Conservation (phyloP, 1,284 basidiomycete species). For the Neonothopanus nambi region DNA sequence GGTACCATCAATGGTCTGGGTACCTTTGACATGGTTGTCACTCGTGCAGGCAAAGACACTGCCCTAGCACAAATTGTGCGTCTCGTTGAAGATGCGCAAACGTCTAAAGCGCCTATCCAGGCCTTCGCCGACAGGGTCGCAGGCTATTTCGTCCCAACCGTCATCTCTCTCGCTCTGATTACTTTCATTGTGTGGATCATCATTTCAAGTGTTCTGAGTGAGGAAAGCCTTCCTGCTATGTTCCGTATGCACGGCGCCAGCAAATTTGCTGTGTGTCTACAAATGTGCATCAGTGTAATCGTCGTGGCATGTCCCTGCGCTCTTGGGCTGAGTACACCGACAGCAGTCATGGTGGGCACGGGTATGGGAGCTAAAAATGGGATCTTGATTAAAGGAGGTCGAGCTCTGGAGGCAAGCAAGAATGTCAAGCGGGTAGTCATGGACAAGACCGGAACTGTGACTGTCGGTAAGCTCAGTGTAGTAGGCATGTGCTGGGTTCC, state of each 20-base stretch:
- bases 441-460: conserved; percentile 99
- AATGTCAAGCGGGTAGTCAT: conserved; percentile 82
- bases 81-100: conserved; percentile 97
- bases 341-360: conserved; percentile 99
- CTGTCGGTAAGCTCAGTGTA: conserved; percentile 74
- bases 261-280: conserved; percentile 91
- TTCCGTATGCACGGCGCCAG: conserved; percentile 84
- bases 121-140: conserved; percentile 95
- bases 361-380: conserved; percentile 97
- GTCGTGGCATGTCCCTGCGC: conserved; percentile 99
- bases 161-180: conserved; percentile 78
- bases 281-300: conserved; percentile 97
- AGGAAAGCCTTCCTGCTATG: conserved; percentile 73
- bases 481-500: conserved; percentile 78
- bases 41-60: conserved; percentile 94
- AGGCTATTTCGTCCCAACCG: conserved; percentile 92
- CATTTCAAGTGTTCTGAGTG: conserved; percentile 64
- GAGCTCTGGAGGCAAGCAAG: conserved; percentile 90
- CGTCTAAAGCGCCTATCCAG: conserved; percentile 97
- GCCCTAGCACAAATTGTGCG: conserved; percentile 95
- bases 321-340: conserved; percentile 93
- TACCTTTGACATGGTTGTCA: conserved; percentile 94
- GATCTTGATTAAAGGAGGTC: conserved; percentile 96
- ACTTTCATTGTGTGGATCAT: conserved; percentile 90
- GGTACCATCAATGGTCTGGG: conserved; percentile 97